Base-by-base conservation (phyloP, 2,329 filamentous ascomycete genomes). In the Colletotrichum euphorbiae region DNA sequence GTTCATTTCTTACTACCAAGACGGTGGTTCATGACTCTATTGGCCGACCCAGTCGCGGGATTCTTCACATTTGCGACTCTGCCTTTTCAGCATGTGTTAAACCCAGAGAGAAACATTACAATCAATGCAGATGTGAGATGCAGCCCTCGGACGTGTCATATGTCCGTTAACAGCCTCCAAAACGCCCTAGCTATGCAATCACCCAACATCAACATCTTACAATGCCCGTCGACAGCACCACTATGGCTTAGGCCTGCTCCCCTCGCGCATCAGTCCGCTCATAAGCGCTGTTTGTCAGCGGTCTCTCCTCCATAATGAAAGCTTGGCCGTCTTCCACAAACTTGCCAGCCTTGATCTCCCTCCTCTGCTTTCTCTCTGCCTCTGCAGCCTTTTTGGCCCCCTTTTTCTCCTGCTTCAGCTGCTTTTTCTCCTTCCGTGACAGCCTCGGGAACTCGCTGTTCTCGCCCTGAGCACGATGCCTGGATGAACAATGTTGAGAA, bases 401-500 rank as follows among this genome's bases (percentile, higher is more conserved):
- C 64, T 79, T 80, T 71, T 78, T 81, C 66, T 77, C 77, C 45
- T 76, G 74, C 63, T 74, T 78, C 45, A 80, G 76, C 4, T 75
- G 76, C 73, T 84, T 85, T 75, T 82, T 84, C 71, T 85, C 79
- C 67, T 77, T 76, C 33, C 82, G 76, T 31, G 74, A 80, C 17
- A 78, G 57, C 40, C 74, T 76, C 1, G 81, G 81, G 64, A 87
- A 82, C 64, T 84, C 80, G 63, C 81, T 79, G 36, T 81, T 78
- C 3, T 79, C 77, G 0, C 86, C 84, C 76, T 73, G 48, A 85
- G 75, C n/a, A 84, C 75, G 2, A 76, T 76, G 0, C 84, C 85
- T 0, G 85, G 85, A 73, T 87, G 84, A 33, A 83, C 71, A 3
- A 81, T 28, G 69, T 83, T 83, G 54, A 84, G 74, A 11, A 81